Evolutionary conservation across 495 filamentous ascomycete species (phyloP), one percentile per base, ranked within the genome.

Genomic region (Alectoria sarmentosa): DNA sequence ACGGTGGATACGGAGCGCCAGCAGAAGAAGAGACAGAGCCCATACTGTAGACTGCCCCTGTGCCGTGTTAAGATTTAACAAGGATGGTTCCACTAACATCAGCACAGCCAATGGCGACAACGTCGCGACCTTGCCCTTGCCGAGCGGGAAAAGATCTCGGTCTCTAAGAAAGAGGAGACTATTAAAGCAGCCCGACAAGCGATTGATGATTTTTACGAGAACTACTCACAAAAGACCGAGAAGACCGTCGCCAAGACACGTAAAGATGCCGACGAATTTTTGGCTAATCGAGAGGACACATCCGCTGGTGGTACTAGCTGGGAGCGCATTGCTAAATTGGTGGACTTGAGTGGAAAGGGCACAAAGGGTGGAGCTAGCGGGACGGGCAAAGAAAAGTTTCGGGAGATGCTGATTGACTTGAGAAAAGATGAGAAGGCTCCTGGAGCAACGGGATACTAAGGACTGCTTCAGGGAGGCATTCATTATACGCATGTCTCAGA

Each of bases 151-250:
- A 85, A 92, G 73, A 80, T 89, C 69, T 90, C 90, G 46, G 82
- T 84, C 37, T 78, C 83, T 57, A 89, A 90, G 76, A 95, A 95
- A 72, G 81, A 79, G 36, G 84, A 91, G 73, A 96, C 91, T 11
- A 77, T 96, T 71, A 84, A 87, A 74, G 90, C 90, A 67, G 95
- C 95, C 44, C 91, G 88, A 65, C 80, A 89, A 69, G 89, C 91
- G 73, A 92, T 98, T 64, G 94, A 99, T 71, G 95, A 96, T 71
- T 99, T 99, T 80, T 99, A 99, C 79, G 91, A 96, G 74, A 96
- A 96, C 74, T 99, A 99, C 83, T 96, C 96, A 78, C 87, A 87
- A 73, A 96, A 96, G 79, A 90, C 92, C 70, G 94, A 98, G 69
- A 98, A 98, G 82, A 81, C 76, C 63, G 85, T 96, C 67, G 82